Percentiles rank a stretch among this genome's conserved stretches.
Conservation (phyloP, 2,329 filamentous ascomycete genomes). For the Claviceps capensis region DNA sequence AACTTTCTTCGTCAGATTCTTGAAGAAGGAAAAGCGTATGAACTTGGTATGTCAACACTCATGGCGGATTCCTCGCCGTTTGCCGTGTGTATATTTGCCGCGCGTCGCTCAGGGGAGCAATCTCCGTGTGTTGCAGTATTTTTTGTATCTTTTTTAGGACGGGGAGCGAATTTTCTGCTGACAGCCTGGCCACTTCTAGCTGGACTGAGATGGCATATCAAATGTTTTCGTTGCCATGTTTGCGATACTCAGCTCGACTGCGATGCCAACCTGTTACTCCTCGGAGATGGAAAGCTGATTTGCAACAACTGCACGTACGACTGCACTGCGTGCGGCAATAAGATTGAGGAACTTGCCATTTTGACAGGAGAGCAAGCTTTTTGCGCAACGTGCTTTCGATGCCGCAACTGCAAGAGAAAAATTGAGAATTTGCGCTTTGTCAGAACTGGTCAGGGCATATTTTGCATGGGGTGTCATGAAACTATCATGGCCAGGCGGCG, state of each 20-base stretch:
- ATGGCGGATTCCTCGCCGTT: not conserved
- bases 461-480: constrained; percentile 98
- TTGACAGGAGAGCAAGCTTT: constrained; percentile 96
- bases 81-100: not conserved
- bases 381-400: constrained; percentile 92
- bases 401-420: constrained; percentile 95
- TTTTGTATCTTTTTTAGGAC: not conserved
- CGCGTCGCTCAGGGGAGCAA: not conserved
- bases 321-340: constrained; percentile 90
- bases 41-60: constrained; percentile 59
- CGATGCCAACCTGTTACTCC: constrained; percentile 89
- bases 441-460: constrained; percentile 93
- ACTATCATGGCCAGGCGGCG: constrained; percentile 84
- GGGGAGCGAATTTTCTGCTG: constrained; percentile 7
- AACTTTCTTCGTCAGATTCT: constrained; percentile 51
- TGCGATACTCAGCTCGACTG: constrained; percentile 94
- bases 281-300: constrained; percentile 94
- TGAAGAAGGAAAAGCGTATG: constrained; percentile 96
- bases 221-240: constrained; percentile 96
- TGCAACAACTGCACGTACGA: constrained; percentile 99
- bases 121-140: not conserved
- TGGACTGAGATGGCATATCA: constrained; percentile 94
- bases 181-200: constrained; percentile 35
- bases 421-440: constrained; percentile 98
- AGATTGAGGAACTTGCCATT: constrained; percentile 96